Conservation (phyloP, 495 filamentous ascomycete species). For the Rhizodiscina lignyota region DNA sequence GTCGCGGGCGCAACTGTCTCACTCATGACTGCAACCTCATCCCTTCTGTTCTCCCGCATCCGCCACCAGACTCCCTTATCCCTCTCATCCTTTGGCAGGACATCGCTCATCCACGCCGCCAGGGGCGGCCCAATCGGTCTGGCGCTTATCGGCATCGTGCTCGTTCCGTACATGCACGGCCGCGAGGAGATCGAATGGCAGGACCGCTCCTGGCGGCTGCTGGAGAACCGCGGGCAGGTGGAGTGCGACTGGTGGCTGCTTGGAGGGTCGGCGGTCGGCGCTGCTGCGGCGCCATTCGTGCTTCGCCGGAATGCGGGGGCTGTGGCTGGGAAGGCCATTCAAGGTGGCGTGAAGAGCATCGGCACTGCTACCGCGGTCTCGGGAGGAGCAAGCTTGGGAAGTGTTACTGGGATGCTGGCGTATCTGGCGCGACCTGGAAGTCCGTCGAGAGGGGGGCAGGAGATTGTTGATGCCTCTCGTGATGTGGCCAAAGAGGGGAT, state of each 20-base stretch:
- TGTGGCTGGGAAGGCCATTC: too few relatives aligned
- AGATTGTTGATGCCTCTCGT: too few relatives aligned
- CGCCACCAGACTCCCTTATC: constrained; percentile 1
- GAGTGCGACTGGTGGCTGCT: constrained; percentile 34
- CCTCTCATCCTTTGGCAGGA: constrained; percentile 2
- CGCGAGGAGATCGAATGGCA: constrained; percentile 44
- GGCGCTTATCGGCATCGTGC: constrained; percentile 12
- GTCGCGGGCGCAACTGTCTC: constrained; percentile 27
- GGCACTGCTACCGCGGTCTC: too few relatives aligned
- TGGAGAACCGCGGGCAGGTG: constrained; percentile 35
- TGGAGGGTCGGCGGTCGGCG: constrained; percentile 21
- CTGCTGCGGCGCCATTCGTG: constrained; percentile 8
- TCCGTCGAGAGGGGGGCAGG: too few relatives aligned
- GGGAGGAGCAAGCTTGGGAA: too few relatives aligned
- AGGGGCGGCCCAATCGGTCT: constrained; percentile 17
- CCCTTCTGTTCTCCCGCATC: constrained; percentile 4
- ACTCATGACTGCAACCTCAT: constrained; percentile 6
- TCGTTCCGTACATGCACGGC: constrained; percentile 32
- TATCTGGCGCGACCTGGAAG: too few relatives aligned
- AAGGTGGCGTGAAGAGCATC: too few relatives aligned
- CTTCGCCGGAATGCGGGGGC: too few relatives aligned
- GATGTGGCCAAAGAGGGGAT: too few relatives aligned
- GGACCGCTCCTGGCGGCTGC: constrained; percentile 40
- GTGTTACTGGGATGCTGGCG: too few relatives aligned
- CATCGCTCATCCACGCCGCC: constrained; percentile 6